These are phyloP conservation scores for Dittrichia graveolens DNA, from an alignment of 129 eudicot genomes.

Conservation along the genomic window DNA sequence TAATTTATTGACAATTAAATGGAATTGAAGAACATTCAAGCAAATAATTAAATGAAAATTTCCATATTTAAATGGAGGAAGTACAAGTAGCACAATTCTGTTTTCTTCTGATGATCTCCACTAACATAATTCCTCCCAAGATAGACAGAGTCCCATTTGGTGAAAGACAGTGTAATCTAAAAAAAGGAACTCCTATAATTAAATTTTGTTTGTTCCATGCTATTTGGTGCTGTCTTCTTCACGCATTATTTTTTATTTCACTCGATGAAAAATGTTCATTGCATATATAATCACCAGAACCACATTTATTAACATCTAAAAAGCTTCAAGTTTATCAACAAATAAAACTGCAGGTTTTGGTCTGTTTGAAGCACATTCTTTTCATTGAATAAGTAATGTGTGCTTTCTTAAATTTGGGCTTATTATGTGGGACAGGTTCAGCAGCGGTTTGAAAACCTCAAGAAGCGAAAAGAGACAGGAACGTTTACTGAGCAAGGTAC, in stretches of 20 bases:
- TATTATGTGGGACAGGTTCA: slow-evolving; percentile 65
- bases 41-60: background rate
- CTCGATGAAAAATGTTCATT: background rate
- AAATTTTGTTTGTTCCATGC: background rate
- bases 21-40: background rate
- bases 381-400: background rate
- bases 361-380: slow-evolving; percentile 1
- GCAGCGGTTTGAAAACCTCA: slow-evolving; percentile 84
- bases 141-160: background rate
- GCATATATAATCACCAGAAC: slow-evolving; percentile 14
- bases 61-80: background rate
- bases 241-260: background rate
- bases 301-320: slow-evolving; percentile 9
- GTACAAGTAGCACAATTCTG: background rate
- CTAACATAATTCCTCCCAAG: background rate
- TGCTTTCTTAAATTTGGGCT: background rate
- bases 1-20: background rate
- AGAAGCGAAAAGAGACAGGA: slow-evolving; percentile 90
- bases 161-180: background rate
- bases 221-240: background rate
- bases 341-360: background rate
- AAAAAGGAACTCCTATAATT: background rate
- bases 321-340: slow-evolving; percentile 6
- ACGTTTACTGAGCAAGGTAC: slow-evolving; percentile 89
- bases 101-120: background rate